Percentiles rank a stretch among this genome's conserved stretches.
Evolutionary conservation across 2,329 filamentous ascomycete genomes (phyloP).

Genomic region (Leptographium galeiforme): DNA sequence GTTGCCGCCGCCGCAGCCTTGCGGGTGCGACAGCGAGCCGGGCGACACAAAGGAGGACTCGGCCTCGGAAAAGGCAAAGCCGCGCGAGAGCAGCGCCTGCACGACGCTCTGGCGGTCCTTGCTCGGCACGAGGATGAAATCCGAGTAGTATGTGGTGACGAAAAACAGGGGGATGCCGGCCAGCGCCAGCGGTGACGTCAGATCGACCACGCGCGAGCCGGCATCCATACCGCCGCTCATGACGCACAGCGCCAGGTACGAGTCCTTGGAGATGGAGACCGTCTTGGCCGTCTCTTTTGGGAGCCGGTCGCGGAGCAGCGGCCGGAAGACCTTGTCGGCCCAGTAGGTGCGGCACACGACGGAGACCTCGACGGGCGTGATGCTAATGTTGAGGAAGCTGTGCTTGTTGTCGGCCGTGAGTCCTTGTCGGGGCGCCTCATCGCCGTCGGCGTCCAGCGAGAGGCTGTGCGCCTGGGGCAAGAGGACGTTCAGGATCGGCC

Average conservation of each 20-base stretch:
- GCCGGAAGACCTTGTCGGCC: slow-evolving; percentile 61
- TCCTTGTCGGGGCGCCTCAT: slow-evolving; percentile 27
- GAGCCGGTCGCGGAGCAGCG: slow-evolving; percentile 47
- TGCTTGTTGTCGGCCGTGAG: slow-evolving; percentile 44
- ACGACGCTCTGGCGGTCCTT: slow-evolving; percentile 64
- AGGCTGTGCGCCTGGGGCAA: slow-evolving; percentile 46
- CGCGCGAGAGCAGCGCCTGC: slow-evolving; percentile 60
- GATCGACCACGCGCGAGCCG: slow-evolving; percentile 77
- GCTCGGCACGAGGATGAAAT: slow-evolving; percentile 84
- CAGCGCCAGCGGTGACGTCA: slow-evolving; percentile 80
- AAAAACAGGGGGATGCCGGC: slow-evolving; percentile 96
- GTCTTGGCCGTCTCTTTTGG: slow-evolving; percentile 35
- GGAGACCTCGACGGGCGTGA: slow-evolving; percentile 86
- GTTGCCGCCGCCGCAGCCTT: slow-evolving; percentile 1
- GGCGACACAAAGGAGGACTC: slow-evolving; percentile 54
- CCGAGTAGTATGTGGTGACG: slow-evolving; percentile 95
- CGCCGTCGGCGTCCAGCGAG: slow-evolving; percentile 10
- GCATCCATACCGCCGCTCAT: slow-evolving; percentile 84
- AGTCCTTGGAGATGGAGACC: slow-evolving; percentile 66
- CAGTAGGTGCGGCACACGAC: slow-evolving; percentile 73
- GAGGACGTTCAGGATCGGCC: slow-evolving; percentile 75
- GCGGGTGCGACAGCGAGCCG: slow-evolving; percentile 20
- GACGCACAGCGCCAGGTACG: slow-evolving; percentile 80
- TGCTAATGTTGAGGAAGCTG: slow-evolving; percentile 82
- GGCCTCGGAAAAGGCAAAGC: slow-evolving; percentile 68